Evolutionary conservation across 805 yeast genomes (phyloP).

Genomic region (Grigorovia humatica): DNA sequence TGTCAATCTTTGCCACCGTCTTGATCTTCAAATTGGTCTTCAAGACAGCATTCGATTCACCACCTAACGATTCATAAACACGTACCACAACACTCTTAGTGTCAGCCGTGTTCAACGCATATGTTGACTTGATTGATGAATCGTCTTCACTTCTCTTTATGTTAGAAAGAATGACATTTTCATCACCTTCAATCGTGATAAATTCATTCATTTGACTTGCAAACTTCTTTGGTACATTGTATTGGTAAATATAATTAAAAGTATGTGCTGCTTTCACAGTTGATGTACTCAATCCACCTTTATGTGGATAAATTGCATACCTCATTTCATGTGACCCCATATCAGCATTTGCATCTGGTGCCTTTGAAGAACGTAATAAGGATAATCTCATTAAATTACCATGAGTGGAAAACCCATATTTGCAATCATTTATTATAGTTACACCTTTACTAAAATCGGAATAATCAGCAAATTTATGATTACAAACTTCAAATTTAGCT

Average conservation of each 20-base stretch:
- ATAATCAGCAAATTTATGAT: constrained; percentile 87
- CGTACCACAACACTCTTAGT: constrained; percentile 54
- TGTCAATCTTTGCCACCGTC: constrained; percentile 44
- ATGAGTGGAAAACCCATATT: constrained; percentile 87
- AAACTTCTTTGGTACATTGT: constrained; percentile 12
- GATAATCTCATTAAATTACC: constrained; percentile 89
- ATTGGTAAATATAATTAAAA: constrained; percentile 48
- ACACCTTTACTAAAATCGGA: constrained; percentile 85
- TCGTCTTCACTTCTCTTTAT: constrained; percentile 88
- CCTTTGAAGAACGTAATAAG: constrained; percentile 79
- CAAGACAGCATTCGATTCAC: constrained; percentile 47
- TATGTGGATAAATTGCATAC: constrained; percentile 79
- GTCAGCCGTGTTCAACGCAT: constrained; percentile 36
- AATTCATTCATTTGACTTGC: constrained; percentile 20
- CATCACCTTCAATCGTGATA: constrained; percentile 37
- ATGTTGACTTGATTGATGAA: constrained; percentile 37
- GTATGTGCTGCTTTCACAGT: constrained; percentile 70
- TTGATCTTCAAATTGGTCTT: constrained; percentile 36
- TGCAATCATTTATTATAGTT: constrained; percentile 68
- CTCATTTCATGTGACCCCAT: constrained; percentile 79
- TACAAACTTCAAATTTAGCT: constrained; percentile 92
- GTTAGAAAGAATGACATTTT: constrained; percentile 57
- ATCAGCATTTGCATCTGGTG: constrained; percentile 91
- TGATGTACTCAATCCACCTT: constrained; percentile 49
- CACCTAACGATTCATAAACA: constrained; percentile 84